Evolutionary conservation across 2,329 filamentous ascomycete genomes (phyloP).

Genomic region (Aspergillus sp.): DNA sequence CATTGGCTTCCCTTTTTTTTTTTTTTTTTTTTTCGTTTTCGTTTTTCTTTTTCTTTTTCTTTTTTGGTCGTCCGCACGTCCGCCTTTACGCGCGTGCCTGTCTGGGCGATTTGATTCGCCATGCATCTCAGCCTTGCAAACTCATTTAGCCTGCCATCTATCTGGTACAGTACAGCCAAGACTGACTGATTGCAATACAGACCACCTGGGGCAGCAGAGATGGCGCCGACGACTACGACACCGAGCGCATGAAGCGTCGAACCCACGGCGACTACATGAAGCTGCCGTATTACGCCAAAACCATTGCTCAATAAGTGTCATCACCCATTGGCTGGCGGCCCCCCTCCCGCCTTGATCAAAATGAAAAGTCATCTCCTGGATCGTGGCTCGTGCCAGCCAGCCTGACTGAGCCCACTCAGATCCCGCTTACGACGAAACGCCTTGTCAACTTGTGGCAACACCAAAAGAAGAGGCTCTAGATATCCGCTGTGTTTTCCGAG

Average conservation of each 20-base stretch:
- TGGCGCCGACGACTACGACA: constrained; percentile 78
- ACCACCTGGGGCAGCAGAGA: constrained; percentile 93
- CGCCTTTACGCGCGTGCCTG: background rate
- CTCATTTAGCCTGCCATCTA: no score
- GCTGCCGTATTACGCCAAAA: constrained; percentile 22
- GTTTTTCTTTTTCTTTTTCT: background rate
- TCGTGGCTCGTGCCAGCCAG: background rate
- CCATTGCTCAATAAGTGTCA: constrained; percentile 18
- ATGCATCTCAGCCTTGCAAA: no score
- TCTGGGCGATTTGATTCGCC: background rate
- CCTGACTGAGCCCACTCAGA: background rate
- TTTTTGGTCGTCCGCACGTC: constrained; percentile 1
- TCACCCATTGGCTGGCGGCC: constrained; percentile 4
- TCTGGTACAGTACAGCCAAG: constrained; percentile 2
- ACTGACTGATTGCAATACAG: constrained; percentile 38
- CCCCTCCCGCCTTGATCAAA: background rate
- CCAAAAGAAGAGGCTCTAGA: background rate
- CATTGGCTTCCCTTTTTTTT: constrained; percentile 1
- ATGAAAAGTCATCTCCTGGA: background rate
- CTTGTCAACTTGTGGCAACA: background rate
- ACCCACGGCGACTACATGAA: constrained; percentile 27
- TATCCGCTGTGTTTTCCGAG: background rate
- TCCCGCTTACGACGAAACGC: constrained; percentile 8
- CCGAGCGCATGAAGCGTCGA: constrained; percentile 51
- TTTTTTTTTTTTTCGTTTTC: constrained; percentile 1